phyloP scores from a whole-genome alignment of 2,329 filamentous ascomycete species.

The Claviceps spartinae region DNA sequence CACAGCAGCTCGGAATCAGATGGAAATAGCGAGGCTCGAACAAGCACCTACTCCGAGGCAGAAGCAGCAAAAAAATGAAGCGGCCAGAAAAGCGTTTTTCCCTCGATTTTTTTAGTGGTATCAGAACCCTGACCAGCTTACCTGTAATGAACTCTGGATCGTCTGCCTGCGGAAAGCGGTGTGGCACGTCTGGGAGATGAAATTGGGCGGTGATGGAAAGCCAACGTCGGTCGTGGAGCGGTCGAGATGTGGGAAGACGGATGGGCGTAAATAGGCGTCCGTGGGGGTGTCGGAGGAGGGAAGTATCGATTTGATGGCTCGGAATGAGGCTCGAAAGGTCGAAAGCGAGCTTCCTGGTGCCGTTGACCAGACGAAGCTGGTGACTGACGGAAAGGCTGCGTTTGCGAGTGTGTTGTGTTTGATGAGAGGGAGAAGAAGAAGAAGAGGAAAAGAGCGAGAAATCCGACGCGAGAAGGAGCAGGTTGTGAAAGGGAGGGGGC shows the following conservation, averaged over 20 bases:
- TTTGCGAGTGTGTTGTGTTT: constrained; percentile 4
- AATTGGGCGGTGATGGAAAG: constrained; percentile 1
- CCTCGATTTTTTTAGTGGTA: not conserved
- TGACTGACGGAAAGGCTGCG: constrained; percentile 1
- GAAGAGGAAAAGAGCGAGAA: constrained; percentile 5
- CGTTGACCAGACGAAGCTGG: constrained; percentile 4
- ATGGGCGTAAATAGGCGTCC: not conserved
- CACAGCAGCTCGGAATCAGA: not conserved
- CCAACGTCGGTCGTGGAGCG: not conserved
- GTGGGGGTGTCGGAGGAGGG: not conserved
- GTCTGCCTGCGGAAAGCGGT: not conserved
- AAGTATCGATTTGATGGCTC: not conserved
- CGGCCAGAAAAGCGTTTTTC: not conserved
- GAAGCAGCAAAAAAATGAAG: not conserved
- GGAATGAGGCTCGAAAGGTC: not conserved
- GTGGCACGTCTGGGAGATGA: not conserved
- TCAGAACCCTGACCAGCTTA: not conserved
- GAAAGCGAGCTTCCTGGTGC: not conserved
- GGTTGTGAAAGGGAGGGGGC: constrained; percentile 3
- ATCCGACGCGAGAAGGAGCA: not conserved
- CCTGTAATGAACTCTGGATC: not conserved
- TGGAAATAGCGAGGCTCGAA: not conserved
- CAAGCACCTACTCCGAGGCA: not conserved
- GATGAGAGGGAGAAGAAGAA: constrained; percentile 1
- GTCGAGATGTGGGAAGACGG: not conserved